Evolutionary conservation across 257 asterid genomes (phyloP), one percentile per base, ranked within the genome.

Genomic region (Solanum megistacrolobum): DNA sequence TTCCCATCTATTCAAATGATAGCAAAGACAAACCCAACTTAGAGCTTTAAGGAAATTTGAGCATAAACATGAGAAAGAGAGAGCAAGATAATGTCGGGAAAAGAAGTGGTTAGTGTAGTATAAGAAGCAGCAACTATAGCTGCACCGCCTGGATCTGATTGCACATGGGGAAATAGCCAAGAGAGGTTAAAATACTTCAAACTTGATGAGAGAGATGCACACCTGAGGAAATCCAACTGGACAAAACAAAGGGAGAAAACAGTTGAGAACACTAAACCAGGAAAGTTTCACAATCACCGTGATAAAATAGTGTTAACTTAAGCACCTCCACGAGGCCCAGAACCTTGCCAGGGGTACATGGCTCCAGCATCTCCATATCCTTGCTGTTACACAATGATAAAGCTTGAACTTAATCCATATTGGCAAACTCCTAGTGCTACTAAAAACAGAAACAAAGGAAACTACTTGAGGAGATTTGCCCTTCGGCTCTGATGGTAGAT

Each of bases 151-250:
- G 31, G 83, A 82, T 48, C 86, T 82, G 69, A 82, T 52, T 46
- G 71, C 31, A 48, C 29, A 29, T 65, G 12, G 21, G 69, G 43
- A 82, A 38, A 48, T 31, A 48, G 34, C 71, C 69, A 82, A 82
- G 20, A 82, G 29, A 82, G 58, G 66, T 46, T 31, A 48, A 82
- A 82, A 48, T 82, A 82, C 86, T 48, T 48, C 71, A 29, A 48
- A 82, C 66, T 48, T 82, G 71, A 39, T 75, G 13, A 32, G 86
- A 78, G 29, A 38, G 36, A 88, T 48, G 92, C 96, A 6, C 93
- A 97, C 98, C 99, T 95, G 99, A 12, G 98, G 93, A 90, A 92
- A 95, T 95, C 98, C 99, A 86, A 90, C 99, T 95, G 97, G 75
- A 89, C 74, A 84, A 62, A 48, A 58, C 85, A 84, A 38, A 87